phyloP scores from a whole-genome alignment of 2,329 filamentous ascomycete genomes.

The Aspergillus pseudoviridinutans region DNA sequence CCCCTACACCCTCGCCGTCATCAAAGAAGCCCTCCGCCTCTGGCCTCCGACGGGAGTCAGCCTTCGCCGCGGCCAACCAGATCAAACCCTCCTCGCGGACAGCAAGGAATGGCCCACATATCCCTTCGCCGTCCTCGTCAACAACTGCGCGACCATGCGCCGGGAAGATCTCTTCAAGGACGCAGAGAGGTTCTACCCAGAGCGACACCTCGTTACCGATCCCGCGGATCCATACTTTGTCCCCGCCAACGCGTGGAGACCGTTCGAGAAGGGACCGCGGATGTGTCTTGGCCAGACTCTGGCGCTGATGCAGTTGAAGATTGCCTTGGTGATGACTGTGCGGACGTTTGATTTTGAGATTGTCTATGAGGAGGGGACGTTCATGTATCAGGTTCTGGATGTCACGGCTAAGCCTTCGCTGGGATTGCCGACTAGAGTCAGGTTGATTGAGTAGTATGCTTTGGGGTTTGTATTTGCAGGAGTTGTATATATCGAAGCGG shows the following conservation, averaged over 20 bases:
- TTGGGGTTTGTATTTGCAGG: not conserved
- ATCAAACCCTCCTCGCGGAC: slow-evolving; percentile 6
- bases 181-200: slow-evolving; percentile 29
- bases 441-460: slow-evolving; percentile 3
- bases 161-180: slow-evolving; percentile 14
- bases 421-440: slow-evolving; percentile 8
- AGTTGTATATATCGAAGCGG: not conserved
- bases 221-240: slow-evolving; percentile 19
- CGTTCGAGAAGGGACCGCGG: slow-evolving; percentile 47
- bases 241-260: slow-evolving; percentile 42
- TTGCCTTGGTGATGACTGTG: slow-evolving; percentile 21
- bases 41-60: slow-evolving; percentile 39
- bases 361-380: slow-evolving; percentile 4
- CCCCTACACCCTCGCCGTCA: slow-evolving; percentile 50
- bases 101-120: slow-evolving; percentile 13
- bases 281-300: slow-evolving; percentile 50
- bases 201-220: slow-evolving; percentile 32
- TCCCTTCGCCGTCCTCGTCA: slow-evolving; percentile 14
- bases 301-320: slow-evolving; percentile 41
- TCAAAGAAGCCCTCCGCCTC: slow-evolving; percentile 54
- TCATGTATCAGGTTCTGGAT: slow-evolving; percentile 12
- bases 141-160: slow-evolving; percentile 14
- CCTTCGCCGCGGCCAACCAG: slow-evolving; percentile 12
- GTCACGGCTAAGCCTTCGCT: slow-evolving; percentile 10
- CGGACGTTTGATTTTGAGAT: slow-evolving; percentile 20